A percentile compares a stretch with the other conserved stretches of the same genome.
These are phyloP conservation scores for Begonia peltatifolia DNA, from an alignment of 306 rosid species.

Conservation along the genomic window DNA sequence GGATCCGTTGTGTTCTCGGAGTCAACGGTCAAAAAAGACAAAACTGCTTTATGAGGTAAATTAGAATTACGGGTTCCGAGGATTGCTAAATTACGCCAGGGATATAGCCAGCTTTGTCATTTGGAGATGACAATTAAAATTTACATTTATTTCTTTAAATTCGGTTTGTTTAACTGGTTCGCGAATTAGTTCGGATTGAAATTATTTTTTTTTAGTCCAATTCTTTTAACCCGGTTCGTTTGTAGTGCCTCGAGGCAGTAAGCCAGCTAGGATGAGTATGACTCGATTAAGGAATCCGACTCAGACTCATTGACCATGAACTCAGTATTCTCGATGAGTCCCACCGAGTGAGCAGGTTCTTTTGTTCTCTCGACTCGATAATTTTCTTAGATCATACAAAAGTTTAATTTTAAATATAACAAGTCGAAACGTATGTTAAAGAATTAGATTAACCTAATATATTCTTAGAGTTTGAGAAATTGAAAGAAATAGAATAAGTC, in stretches of 20 bases:
- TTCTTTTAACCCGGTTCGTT: too few relatives aligned
- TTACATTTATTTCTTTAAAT: too few relatives aligned
- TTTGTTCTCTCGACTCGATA: too few relatives aligned
- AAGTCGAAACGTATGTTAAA: background rate
- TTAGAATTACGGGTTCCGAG: slow-evolving; percentile 33
- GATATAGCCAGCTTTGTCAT: too few relatives aligned
- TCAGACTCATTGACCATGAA: slow-evolving; percentile 30
- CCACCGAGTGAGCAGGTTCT: too few relatives aligned
- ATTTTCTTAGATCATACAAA: too few relatives aligned
- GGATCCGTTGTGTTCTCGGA: background rate
- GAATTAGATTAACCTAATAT: background rate
- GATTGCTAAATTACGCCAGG: background rate
- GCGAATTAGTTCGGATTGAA: too few relatives aligned
- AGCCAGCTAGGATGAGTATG: background rate
- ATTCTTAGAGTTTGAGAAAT: background rate
- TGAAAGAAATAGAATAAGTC: background rate
- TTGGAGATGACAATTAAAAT: too few relatives aligned
- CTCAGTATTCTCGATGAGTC: background rate
- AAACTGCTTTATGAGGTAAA: slow-evolving; percentile 9
- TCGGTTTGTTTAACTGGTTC: too few relatives aligned
- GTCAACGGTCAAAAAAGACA: background rate
- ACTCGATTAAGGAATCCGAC: background rate
- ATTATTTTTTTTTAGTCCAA: too few relatives aligned
- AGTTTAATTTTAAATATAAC: too few relatives aligned
- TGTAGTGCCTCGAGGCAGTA: too few relatives aligned